Conservation (phyloP, 257 asterid genomes). For the Scutellaria baicalensis region DNA sequence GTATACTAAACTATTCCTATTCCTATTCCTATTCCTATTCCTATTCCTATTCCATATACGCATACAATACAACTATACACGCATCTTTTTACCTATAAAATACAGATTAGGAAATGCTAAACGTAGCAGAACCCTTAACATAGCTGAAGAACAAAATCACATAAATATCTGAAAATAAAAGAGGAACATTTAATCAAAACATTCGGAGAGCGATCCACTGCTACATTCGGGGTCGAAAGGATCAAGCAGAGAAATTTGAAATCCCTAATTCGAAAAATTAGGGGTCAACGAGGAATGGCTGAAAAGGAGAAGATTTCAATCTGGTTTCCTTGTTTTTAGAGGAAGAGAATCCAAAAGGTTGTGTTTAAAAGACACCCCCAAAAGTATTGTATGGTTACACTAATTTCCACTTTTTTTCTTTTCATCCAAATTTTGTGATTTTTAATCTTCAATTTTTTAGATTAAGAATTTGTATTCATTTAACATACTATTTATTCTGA, state of each 20-base stretch:
- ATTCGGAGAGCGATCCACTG: background rate
- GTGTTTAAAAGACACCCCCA: background rate
- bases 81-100: background rate
- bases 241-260: background rate
- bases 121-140: background rate
- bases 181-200: background rate
- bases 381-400: background rate
- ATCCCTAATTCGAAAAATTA: constrained; percentile 20
- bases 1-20: too few species aligned
- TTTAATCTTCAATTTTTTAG: too few species aligned
- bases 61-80: constrained; percentile 15
- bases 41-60: background rate
- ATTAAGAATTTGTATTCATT: too few species aligned
- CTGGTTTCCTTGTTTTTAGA: background rate
- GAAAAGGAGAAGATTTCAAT: background rate
- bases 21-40: background rate
- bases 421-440: too few species aligned
- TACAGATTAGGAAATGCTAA: background rate
- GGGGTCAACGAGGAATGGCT: constrained; percentile 3
- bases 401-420: too few species aligned
- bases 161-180: background rate
- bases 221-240: background rate
- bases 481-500: too few species aligned
- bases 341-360: constrained; percentile 9
- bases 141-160: background rate